Percentiles rank a stretch among this genome's conserved stretches.
These are phyloP conservation scores for Eutrema salsugineum DNA, from an alignment of 441 rosid genomes.

Conservation along the genomic window DNA sequence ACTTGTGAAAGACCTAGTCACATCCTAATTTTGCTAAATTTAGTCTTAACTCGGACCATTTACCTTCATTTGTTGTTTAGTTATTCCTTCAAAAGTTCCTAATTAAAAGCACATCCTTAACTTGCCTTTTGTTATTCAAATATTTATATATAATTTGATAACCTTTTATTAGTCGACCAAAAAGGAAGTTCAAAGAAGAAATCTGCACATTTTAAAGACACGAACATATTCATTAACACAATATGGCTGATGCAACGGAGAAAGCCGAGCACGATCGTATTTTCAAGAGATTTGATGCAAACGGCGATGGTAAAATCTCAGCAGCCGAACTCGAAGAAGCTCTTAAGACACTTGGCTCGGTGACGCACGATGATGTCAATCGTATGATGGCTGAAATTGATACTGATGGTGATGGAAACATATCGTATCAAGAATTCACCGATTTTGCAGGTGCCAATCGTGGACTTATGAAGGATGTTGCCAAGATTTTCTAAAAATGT, in stretches of 20 bases:
- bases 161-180: not conserved
- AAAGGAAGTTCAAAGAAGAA: not conserved
- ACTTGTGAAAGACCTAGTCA: slow-evolving; percentile 15
- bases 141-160: slow-evolving; percentile 17
- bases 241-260: slow-evolving; percentile 55
- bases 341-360: slow-evolving; percentile 54
- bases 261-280: slow-evolving; percentile 55
- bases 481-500: slow-evolving; percentile 49
- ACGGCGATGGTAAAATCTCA: slow-evolving; percentile 73
- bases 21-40: slow-evolving; percentile 19
- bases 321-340: slow-evolving; percentile 66
- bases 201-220: not conserved
- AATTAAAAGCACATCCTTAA: slow-evolving; percentile 25
- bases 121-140: not conserved
- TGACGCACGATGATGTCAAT: slow-evolving; percentile 45
- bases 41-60: not conserved
- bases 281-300: slow-evolving; percentile 71
- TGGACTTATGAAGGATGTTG: slow-evolving; percentile 71
- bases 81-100: slow-evolving; percentile 29
- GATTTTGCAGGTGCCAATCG: slow-evolving; percentile 64
- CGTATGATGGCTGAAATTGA: slow-evolving; percentile 90
- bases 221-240: not conserved
- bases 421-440: slow-evolving; percentile 59
- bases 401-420: slow-evolving; percentile 73
- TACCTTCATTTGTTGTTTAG: slow-evolving; percentile 3